phyloP scores from a whole-genome alignment of 78 protist genomes.

The Tieghemostelium lacteum region DNA sequence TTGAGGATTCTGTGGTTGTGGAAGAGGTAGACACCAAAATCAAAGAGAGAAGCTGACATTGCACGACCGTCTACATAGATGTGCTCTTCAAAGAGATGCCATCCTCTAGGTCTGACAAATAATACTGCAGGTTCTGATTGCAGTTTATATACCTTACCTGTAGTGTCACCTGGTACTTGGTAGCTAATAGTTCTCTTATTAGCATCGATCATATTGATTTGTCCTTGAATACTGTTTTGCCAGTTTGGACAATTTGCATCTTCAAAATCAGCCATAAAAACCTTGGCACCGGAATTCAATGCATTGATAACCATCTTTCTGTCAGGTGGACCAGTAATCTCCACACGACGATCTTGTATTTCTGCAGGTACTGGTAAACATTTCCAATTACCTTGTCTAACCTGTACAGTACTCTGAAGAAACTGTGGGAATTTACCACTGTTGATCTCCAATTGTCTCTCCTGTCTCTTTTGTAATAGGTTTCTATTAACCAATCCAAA shows the following conservation, averaged over 20 bases:
- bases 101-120: constrained; percentile 85
- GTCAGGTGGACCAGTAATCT: constrained; percentile 89
- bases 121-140: constrained; percentile 56
- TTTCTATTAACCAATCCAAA: constrained; percentile 29
- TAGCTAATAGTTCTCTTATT: constrained; percentile 68
- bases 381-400: constrained; percentile 64
- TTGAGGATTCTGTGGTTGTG: constrained; percentile 54
- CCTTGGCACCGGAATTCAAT: constrained; percentile 87
- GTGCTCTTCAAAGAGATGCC: constrained; percentile 85
- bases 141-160: constrained; percentile 70
- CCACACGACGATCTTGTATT: constrained; percentile 88
- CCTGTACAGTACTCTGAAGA: not conserved
- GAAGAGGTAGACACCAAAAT: constrained; percentile 86
- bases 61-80: constrained; percentile 79
- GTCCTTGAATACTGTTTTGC: constrained; percentile 82
- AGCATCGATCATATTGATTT: constrained; percentile 82
- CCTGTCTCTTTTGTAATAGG: constrained; percentile 33
- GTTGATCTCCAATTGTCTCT: constrained; percentile 47
- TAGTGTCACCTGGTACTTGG: constrained; percentile 45
- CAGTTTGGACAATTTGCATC: constrained; percentile 87
- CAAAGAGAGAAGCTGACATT: constrained; percentile 83
- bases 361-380: constrained; percentile 78
- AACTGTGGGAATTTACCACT: constrained; percentile 20
- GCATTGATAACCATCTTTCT: constrained; percentile 90
- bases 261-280: constrained; percentile 90